Base-by-base conservation (phyloP, 208 protist species). In the Acanthamoeba healyi region DNA sequence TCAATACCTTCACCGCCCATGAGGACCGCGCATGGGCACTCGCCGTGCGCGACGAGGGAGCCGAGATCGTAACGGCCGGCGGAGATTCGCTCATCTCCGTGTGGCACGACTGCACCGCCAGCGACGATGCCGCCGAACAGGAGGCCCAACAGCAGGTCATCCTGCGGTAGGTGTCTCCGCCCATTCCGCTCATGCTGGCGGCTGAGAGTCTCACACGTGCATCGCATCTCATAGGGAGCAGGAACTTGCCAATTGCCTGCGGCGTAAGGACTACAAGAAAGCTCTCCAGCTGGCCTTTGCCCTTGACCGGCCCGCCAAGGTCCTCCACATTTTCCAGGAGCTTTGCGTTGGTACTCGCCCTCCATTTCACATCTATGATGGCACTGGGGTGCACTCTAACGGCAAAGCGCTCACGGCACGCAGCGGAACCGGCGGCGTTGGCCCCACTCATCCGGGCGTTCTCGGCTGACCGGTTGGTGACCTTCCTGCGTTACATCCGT, bases 11-110 rank as follows among this genome's bases (percentile, higher is more conserved):
- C 44, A 96, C 97, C 51, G 95, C 67, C 0, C 97, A 98, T 44
- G 94, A 94, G 14, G 94, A 96, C 58, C 97, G 95, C n/a, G 95
- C 97, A 19, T 97, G 96, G 96, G 94, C 94, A 34, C 56, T 97
- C 2, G 63, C 95, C 19, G 81, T 97, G 0, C 72, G 70, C 22
- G 42, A 91, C 14, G 89, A 96, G 24, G 95, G 51, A 10, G 74
- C 32, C 15, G 3, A 46, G 49, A 92, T 97, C 29, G 87, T 97
- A 7, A 94, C 95, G 38, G 96, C 93, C 79, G 94, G 94, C 32
- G 95, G 88, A 2, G 96, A 97, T 72, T 94, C 95, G 15, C 65
- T 61, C 49, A 92, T 97, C 26, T 86, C 79, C 24, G 51, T 94
- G 6, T 97, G 96, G 96, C 70, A 86, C 34, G 96, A 97, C 89